A percentile compares a stretch with the other conserved stretches of the same genome.
phyloP scores from a whole-genome alignment of 129 eudicot genomes.

The Centella asiatica region DNA sequence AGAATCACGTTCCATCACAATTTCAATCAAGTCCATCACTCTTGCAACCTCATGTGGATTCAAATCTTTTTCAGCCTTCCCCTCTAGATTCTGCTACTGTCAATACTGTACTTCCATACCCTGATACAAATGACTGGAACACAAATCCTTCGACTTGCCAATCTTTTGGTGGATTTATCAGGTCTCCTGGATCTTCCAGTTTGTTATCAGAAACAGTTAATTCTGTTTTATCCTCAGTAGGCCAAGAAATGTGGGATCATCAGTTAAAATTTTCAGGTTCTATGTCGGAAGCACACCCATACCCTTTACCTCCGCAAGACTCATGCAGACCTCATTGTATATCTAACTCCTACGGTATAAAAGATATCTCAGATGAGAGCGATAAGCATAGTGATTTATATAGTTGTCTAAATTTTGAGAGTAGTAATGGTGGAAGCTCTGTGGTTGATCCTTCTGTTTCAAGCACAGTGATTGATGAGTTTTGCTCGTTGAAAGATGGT shows the following conservation, averaged over 20 bases:
- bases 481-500: conserved; percentile 49
- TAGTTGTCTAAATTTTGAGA: conserved; percentile 71
- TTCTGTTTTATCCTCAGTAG: conserved; percentile 23
- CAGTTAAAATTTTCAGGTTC: conserved; percentile 30
- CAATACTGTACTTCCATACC: conserved; percentile 40
- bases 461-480: conserved; percentile 55
- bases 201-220: conserved; percentile 12
- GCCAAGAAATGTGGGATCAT: conserved; percentile 54
- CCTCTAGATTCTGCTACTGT: conserved; percentile 44
- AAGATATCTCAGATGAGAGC: conserved; percentile 53
- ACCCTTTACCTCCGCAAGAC: conserved; percentile 21
- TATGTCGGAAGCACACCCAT: conserved; percentile 27
- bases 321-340: conserved; percentile 16
- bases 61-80: conserved; percentile 34
- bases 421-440: conserved; percentile 59
- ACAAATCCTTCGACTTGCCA: conserved; percentile 15
- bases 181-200: conserved; percentile 4
- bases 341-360: conserved; percentile 30
- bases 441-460: conserved; percentile 78
- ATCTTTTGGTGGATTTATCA: not conserved
- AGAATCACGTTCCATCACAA: conserved; percentile 23
- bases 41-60: conserved; percentile 27
- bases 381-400: conserved; percentile 46
- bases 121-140: conserved; percentile 37
- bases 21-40: conserved; percentile 17